Conservation (phyloP, 371 early-diverging fungal species). For the Thermomucor indicae-seudaticae region DNA sequence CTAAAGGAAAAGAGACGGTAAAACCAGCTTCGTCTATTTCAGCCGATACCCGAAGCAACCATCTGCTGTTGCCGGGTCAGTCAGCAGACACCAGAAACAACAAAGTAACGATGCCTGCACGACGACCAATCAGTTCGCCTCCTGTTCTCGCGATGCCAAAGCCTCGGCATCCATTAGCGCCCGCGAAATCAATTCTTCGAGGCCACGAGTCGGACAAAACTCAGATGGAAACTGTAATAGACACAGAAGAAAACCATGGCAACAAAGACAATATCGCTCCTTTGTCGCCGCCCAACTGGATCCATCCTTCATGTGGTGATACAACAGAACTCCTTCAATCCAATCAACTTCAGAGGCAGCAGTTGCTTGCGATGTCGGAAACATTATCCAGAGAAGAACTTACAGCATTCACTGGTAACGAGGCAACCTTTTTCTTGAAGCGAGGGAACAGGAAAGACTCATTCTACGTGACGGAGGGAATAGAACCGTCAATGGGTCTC, state of each 20-base stretch:
- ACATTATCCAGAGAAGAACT: too few relatives aligned
- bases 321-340: neutral
- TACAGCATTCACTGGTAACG: too few relatives aligned
- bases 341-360: slow-evolving; percentile 2
- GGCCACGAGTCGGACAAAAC: slow-evolving; percentile 10
- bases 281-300: too few relatives aligned
- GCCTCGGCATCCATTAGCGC: slow-evolving; percentile 9
- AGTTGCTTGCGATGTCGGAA: slow-evolving; percentile 4
- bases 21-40: slow-evolving; percentile 2
- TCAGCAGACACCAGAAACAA: neutral
- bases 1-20: neutral
- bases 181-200: slow-evolving; percentile 2
- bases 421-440: too few relatives aligned
- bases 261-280: slow-evolving; percentile 1
- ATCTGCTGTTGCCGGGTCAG: too few relatives aligned
- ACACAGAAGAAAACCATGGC: neutral
- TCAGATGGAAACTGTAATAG: neutral
- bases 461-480: neutral
- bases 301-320: too few relatives aligned
- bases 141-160: slow-evolving; percentile 12
- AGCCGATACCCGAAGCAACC: neutral
- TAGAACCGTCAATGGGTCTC: neutral
- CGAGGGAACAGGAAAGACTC: too few relatives aligned
- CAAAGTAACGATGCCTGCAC: neutral
- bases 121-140: slow-evolving; percentile 13